phyloP scores from a whole-genome alignment of 1,284 basidiomycete genomes.

The Marasmius oreades region DNA sequence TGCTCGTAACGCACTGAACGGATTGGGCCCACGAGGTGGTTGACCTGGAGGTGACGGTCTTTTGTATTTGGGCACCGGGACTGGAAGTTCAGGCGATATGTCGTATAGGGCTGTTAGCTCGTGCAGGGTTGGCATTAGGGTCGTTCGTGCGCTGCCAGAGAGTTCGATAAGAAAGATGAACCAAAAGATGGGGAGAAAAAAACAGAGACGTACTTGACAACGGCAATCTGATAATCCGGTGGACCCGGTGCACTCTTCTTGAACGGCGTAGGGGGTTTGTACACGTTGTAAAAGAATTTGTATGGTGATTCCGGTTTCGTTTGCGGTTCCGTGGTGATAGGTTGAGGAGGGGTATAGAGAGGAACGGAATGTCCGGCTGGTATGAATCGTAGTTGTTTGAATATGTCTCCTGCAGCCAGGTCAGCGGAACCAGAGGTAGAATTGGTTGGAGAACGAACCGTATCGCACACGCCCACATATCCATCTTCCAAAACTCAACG shows the following conservation, averaged over 20 bases:
- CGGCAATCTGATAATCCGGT: conserved; percentile 87
- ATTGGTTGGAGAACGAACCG: conserved; percentile 20
- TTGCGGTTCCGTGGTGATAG: neutral
- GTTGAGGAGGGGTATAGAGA: conserved; percentile 23
- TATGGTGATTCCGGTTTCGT: conserved; percentile 55
- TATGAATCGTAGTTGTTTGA: conserved; percentile 72
- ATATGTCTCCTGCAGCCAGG: conserved; percentile 49
- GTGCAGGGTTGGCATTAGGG: conserved; percentile 67
- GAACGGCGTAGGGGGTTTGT: conserved; percentile 85
- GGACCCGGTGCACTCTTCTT: conserved; percentile 75
- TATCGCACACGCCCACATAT: conserved; percentile 44
- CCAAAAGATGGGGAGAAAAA: conserved; percentile 1
- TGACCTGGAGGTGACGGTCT: conserved; percentile 17
- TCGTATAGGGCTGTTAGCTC: conserved; percentile 67
- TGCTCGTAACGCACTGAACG: conserved; percentile 76
- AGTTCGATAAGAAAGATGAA: conserved; percentile 5
- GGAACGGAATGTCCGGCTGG: conserved; percentile 56
- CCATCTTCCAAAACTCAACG: conserved; percentile 43
- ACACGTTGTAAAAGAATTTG: conserved; percentile 85
- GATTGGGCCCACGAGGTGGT: conserved; percentile 40
- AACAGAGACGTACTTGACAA: conserved; percentile 66
- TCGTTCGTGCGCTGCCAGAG: conserved; percentile 58
- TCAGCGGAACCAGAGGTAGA: neutral
- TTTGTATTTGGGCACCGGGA: conserved; percentile 49
- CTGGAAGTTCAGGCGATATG: conserved; percentile 53